phyloP scores from a whole-genome alignment of 2,329 filamentous ascomycete species.

The Periconia macrospinosa region DNA sequence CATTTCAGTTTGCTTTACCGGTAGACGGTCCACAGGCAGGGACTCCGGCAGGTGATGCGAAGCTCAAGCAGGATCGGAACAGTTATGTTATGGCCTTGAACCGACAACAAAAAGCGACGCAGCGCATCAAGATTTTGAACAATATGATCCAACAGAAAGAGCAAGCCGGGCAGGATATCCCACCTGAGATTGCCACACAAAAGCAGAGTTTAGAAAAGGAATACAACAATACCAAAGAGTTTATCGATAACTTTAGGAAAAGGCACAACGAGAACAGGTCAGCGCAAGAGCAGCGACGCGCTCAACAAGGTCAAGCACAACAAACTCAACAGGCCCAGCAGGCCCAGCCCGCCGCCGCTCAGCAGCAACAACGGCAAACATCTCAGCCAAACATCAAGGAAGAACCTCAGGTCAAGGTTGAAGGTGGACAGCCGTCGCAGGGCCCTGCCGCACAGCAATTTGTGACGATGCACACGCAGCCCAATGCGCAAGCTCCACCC shows the following conservation, averaged over 20 bases:
- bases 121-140: slow-evolving; percentile 27
- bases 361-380: slow-evolving; percentile 30
- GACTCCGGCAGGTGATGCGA: slow-evolving; percentile 39
- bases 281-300: slow-evolving; percentile 34
- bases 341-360: slow-evolving; percentile 25
- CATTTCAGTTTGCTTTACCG: slow-evolving; percentile 38
- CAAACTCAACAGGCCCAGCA: slow-evolving; percentile 21
- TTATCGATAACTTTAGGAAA: slow-evolving; percentile 39
- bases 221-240: slow-evolving; percentile 30
- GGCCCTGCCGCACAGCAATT: slow-evolving; percentile 28
- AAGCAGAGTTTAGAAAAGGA: slow-evolving; percentile 34
- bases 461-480: slow-evolving; percentile 22
- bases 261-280: slow-evolving; percentile 38
- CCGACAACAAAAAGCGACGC: slow-evolving; percentile 32
- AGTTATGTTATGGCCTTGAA: slow-evolving; percentile 38
- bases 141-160: slow-evolving; percentile 35
- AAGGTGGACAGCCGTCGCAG: slow-evolving; percentile 29
- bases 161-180: slow-evolving; percentile 35
- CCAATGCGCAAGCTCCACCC: slow-evolving; percentile 2
- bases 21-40: slow-evolving; percentile 27
- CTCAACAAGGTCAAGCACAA: slow-evolving; percentile 26
- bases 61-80: slow-evolving; percentile 39
- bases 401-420: slow-evolving; percentile 41
- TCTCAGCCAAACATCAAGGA: slow-evolving; percentile 33
- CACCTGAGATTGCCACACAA: slow-evolving; percentile 28